phyloP scores from a whole-genome alignment of 2,329 filamentous ascomycete species.

The Aspergillus sp. region DNA sequence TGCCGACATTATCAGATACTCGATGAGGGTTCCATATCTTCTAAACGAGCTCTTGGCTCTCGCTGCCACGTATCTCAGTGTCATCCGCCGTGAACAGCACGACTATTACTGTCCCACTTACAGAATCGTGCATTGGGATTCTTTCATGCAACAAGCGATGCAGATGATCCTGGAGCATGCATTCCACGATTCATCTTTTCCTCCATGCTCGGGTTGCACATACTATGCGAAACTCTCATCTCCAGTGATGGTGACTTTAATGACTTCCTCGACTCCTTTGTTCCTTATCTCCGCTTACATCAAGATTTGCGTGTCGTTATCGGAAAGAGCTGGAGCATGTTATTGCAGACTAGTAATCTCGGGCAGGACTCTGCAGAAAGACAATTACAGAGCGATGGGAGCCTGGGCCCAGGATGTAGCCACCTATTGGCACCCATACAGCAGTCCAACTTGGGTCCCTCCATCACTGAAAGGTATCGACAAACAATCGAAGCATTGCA shows the following conservation, averaged over 20 bases:
- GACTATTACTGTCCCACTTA: constrained; percentile 37
- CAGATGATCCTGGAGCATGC: constrained; percentile 12
- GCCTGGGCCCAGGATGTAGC: background rate
- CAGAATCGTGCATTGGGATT: constrained; percentile 21
- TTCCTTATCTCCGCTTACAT: constrained; percentile 15
- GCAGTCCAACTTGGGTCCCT: background rate
- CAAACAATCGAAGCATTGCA: background rate
- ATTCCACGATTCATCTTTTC: constrained; percentile 20
- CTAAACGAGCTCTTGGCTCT: constrained; percentile 52
- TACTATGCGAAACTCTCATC: constrained; percentile 17
- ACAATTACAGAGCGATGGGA: background rate
- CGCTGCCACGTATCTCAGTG: constrained; percentile 47
- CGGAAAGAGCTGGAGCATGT: constrained; percentile 6
- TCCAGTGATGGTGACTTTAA: constrained; percentile 11
- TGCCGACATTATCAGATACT: background rate
- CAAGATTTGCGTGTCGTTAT: constrained; percentile 14
- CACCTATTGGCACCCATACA: background rate
- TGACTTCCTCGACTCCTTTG: constrained; percentile 15
- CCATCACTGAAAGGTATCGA: background rate
- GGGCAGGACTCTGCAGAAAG: background rate
- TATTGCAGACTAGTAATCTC: background rate
- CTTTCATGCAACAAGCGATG: constrained; percentile 13
- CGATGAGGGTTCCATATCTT: constrained; percentile 41
- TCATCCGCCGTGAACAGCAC: constrained; percentile 41
- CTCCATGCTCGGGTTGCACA: constrained; percentile 16